Conservation (phyloP, 73 alveolate genomes). For the Durusdinium trenchii region DNA sequence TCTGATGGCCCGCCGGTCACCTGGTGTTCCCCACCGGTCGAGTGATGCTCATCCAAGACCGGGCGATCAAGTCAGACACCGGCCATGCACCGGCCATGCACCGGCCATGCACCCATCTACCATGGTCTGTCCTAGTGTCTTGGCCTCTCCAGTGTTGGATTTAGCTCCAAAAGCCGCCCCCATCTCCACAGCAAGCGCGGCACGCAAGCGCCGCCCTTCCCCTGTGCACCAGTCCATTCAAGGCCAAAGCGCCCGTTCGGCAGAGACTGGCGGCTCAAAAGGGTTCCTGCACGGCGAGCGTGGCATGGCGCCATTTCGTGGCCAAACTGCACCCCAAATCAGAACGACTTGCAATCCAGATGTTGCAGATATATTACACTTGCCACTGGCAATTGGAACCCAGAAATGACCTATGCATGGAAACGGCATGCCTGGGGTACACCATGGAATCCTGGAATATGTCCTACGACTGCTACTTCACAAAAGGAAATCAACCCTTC, state of each 20-base stretch:
- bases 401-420: neutral
- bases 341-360: neutral
- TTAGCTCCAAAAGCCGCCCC: neutral
- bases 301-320: neutral
- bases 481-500: too few relatives aligned
- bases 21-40: too few relatives aligned
- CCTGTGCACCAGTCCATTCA: too few relatives aligned
- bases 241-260: slow-evolving; percentile 55
- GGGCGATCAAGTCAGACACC: too few relatives aligned
- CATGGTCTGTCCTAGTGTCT: neutral
- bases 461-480: neutral
- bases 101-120: neutral
- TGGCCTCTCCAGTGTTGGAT: neutral
- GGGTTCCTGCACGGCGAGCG: slow-evolving; percentile 21
- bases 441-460: neutral
- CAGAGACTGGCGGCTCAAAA: slow-evolving; percentile 66
- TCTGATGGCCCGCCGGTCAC: too few relatives aligned
- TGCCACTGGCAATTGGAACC: neutral
- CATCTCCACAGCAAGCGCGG: neutral
- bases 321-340: too few relatives aligned
- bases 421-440: neutral
- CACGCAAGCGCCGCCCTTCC: neutral
- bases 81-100: too few relatives aligned
- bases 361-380: neutral
- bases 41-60: too few relatives aligned